Evolutionary conservation across 2,329 filamentous ascomycete species (phyloP), one percentile per base, ranked within the genome.

Genomic region (Elsinoe fawcettii): DNA sequence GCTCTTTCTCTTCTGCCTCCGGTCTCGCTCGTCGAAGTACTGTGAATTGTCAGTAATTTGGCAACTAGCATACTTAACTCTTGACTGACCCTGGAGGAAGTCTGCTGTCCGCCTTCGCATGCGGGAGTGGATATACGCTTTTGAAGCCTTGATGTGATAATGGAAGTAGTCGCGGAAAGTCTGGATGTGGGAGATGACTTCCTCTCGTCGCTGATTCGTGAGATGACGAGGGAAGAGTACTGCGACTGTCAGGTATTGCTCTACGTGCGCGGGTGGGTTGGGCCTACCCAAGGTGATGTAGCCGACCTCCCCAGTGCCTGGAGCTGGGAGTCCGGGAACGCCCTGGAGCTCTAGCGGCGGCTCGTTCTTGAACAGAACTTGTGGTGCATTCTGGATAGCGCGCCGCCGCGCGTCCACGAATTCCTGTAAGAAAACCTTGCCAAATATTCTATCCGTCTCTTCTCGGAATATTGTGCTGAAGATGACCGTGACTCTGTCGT

Each of bases 81-180:
- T 9, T 6, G 16, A 65, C 79, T 70, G 77, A 92, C 90, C 89
- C 82, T 99, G 95, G 58, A 99, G 83, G 78, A 99, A 99, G 73
- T 99, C 95, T 51, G 93, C 93, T 8, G 95, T 99, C 72, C 93
- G 84, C 78, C 92, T 89, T 70, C 93, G 86, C 93, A 99, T 99
- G 68, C 95, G 84, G 32, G 91, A 95, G 80, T 99, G 93, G 63
- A 99, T 99, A 69, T 96, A 99, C 55, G 95, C 93, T 80, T 99
- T 99, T 61, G 91, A 96, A 27, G 93, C 95, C 77, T 99, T 99
- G 76, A 99, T 99, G 74, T 99, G 93, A 73, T 99, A 99, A 74
- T 99, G 93, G 80, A 99, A 99, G 75, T 99, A 99, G 71, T 99
- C 93, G 64, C 93, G 88, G 88, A 99, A 99, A 12, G 93, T 99